Evolutionary conservation across 2,329 filamentous ascomycete species (phyloP), one percentile per base, ranked within the genome.

Genomic region (Paraconiothyrium sp.): DNA sequence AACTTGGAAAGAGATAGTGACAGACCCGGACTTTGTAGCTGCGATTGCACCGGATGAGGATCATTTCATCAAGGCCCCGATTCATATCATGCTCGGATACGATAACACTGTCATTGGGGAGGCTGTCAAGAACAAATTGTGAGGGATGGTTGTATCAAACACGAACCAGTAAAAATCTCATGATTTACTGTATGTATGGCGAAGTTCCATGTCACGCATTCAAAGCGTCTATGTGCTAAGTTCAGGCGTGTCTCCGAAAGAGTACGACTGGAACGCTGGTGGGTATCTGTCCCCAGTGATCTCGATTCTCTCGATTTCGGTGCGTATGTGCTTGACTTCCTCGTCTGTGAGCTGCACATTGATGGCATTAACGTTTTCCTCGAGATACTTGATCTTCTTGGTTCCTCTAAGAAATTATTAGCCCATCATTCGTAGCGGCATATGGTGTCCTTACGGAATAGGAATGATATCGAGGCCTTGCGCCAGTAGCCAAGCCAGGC

Each of bases 401-500:
- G 69, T 71, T 2, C 85, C 85, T 9, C 60, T 65, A 22, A 4
- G 55, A 49, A 37, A 3, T 6, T n/a, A 16, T 52, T 48, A 52
- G 20, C 41, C 16, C 8, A 10, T 16, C 16, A 8, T 6, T 55
- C 9, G 47, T 11, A 37, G 27, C 10, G 14, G 8, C n/a, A 46
- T 48, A 37, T 7, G 27, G 22, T 14, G 11, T 9, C 47, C 59
- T 60, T 54, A 65, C 1, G 84, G 84, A 59, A 86, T 90, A 0
- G 89, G 85, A 66, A 91, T 82, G 76, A 66, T 74, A 60, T 69
- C 75, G 22, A 84, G 84, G 80, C 82, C 75, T 51, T 77, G 75
- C 10, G 61, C 64, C 50, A 72, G 7, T 49, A 77, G 46, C 73
- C 75, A 78, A 8, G 75, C 75, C 34, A 78, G 44, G 0, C 84